Evolutionary conservation across 306 rosid genomes (phyloP), one percentile per base, ranked within the genome.

Genomic region (Albizia julibrissin): DNA sequence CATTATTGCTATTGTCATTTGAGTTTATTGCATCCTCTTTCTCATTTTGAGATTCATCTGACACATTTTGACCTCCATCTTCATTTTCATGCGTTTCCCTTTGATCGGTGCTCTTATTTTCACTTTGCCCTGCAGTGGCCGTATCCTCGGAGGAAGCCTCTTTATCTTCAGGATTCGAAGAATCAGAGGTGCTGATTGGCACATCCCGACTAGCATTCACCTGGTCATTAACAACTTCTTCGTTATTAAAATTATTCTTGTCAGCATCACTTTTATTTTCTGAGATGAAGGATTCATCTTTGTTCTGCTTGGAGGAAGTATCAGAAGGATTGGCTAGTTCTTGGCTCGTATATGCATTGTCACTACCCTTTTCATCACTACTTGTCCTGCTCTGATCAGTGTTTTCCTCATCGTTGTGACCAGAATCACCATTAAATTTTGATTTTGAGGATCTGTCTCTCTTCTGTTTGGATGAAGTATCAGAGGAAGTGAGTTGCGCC

Each of bases 401-500:
- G 49, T 62, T 75, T 68, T 47, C 81, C 61, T 77, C 80, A 16
- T 69, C 89, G 34, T 84, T 85, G 80, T 77, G 80, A 67, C 79
- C 78, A 3, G 77, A 68, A 69, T 77, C 82, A 22, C 72, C 46
- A 49, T 74, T 79, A 59, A 84, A 81, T 27, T 72, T 82, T 19
- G 85, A 76, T 56, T 73, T 84, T 43, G 86, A 80, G 74, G 87
- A 83, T 58, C 61, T 85, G 44, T 84, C 75, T 26, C 72, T 88
- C 71, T 79, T 91, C 59, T 75, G 81, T 73, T 83, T 69, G 8
- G 70, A 82, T 26, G 88, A 72, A 54, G 84, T 42, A 74, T 75
- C 80, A 21, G 94, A 65, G 71, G 90, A 82, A 71, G 83, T 79
- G 73, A 74, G 84, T 56, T 84, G 81, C 67, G 81, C 83, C 77